Evolutionary conservation across 805 yeast species (phyloP).

Genomic region (Kuraishia floccosa): DNA sequence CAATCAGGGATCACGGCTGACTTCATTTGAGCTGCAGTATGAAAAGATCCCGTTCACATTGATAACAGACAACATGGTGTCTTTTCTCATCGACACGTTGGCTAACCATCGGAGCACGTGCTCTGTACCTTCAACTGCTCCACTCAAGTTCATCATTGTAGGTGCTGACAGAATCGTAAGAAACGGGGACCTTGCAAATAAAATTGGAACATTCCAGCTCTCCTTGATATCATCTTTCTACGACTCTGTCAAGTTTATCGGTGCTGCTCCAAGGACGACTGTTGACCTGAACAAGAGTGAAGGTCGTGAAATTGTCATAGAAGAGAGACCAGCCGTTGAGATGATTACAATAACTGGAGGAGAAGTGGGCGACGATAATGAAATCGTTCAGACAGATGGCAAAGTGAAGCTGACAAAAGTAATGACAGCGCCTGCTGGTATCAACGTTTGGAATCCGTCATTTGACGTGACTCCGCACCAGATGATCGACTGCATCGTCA

Average conservation of each 20-base stretch:
- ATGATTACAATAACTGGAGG: slow-evolving; percentile 70
- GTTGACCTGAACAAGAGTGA: slow-evolving; percentile 55
- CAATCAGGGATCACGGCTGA: slow-evolving; percentile 89
- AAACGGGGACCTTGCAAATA: slow-evolving; percentile 95
- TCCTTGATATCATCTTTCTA: slow-evolving; percentile 59
- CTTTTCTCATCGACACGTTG: slow-evolving; percentile 52
- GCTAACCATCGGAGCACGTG: slow-evolving; percentile 14
- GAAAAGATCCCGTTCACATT: slow-evolving; percentile 83
- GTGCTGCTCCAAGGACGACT: slow-evolving; percentile 93
- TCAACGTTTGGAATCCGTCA: slow-evolving; percentile 91
- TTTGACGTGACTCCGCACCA: slow-evolving; percentile 87
- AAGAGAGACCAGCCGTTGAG: slow-evolving; percentile 77
- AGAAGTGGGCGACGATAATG: slow-evolving; percentile 22
- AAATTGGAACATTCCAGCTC: slow-evolving; percentile 89
- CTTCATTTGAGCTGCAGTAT: slow-evolving; percentile 81
- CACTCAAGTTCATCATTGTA: slow-evolving; percentile 80
- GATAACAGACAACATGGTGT: slow-evolving; percentile 86
- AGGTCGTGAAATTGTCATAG: slow-evolving; percentile 76
- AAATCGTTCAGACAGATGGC: slow-evolving; percentile 15
- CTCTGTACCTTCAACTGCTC: slow-evolving; percentile 28
- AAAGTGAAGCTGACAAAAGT: slow-evolving; percentile 33
- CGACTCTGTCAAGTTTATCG: slow-evolving; percentile 68
- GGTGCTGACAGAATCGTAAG: slow-evolving; percentile 93
- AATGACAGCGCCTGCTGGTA: slow-evolving; percentile 76
- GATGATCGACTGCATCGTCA: slow-evolving; percentile 79